Base-by-base conservation (phyloP, 2,329 filamentous ascomycete genomes). In the Phyllosticta ampelicida region DNA sequence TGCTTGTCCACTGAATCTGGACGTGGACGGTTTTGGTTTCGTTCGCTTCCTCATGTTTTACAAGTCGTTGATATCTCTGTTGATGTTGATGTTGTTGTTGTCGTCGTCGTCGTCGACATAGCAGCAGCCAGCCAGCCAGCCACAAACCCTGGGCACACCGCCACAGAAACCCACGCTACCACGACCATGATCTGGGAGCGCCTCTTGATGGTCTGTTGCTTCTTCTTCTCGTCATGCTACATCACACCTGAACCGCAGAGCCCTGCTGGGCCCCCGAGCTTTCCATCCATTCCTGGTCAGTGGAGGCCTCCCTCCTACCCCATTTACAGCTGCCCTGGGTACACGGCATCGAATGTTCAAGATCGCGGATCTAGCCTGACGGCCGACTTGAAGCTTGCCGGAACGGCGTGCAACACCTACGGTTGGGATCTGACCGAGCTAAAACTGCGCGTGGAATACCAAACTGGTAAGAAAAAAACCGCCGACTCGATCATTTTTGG, bases 341-440 rank as follows among this genome's bases (percentile, higher is more conserved):
- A 90, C 72, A 77, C 68, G 26, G 86, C 85, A 1, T 80, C 77
- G 18, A 82, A 86, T 66, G 76, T 89, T 13, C 69, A 75, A 55
- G 71, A 76, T 54, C 80, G 74, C 0, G 66, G 70, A 36, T 75
- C 74, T 54, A 82, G 82, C 9, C 73, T 94, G 56, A 87, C 81
- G 0, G 90, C 89, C 1, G 79, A 86, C 62, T 76, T 95, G 53
- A 78, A 73, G 2, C 78, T 95, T 10, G 86, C 86, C 8, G 89
- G 88, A 0, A 65, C 76, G 9, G 77, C 85, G 5, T 86, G 84
- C 69, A 80, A 85, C 65, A 73, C 73, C 16, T 86, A 83, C 63
- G 82, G 83, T 53, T 73, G 73, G 1, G 84, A 86, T 63, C 62
- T 86, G 58, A 67, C 74, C 54, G 72, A 80, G 58, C 69, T 86